These are phyloP conservation scores for Starmera dryadoides DNA, from an alignment of 805 yeast species.

Conservation along the genomic window DNA sequence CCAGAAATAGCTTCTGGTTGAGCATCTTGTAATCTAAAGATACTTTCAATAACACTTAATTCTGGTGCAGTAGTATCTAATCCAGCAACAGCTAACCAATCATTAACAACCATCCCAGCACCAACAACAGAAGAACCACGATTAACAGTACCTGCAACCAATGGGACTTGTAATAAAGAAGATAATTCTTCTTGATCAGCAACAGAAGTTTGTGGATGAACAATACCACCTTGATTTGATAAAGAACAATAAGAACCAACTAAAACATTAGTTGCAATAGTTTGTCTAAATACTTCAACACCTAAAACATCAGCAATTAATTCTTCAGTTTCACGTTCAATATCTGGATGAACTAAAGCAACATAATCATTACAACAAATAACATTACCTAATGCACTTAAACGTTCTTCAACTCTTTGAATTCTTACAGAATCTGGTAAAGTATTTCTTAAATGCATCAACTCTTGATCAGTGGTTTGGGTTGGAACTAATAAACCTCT, in stretches of 20 bases:
- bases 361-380: conserved; percentile 98
- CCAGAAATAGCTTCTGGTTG: conserved; percentile 82
- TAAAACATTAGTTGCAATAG: conserved; percentile 95
- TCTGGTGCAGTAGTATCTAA: conserved; percentile 98
- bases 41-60: conserved; percentile 91
- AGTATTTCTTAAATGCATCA: conserved; percentile 93
- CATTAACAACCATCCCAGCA: conserved; percentile 98
- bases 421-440: conserved; percentile 93
- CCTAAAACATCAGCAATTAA: conserved; percentile 96
- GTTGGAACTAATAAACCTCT: conserved; percentile 95
- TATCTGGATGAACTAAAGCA: conserved; percentile 98
- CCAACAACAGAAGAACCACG: conserved; percentile 98
- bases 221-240: conserved; percentile 96
- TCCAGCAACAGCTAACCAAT: conserved; percentile 96
- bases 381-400: conserved; percentile 95
- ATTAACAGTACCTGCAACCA: conserved; percentile 97
- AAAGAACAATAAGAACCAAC: conserved; percentile 95
- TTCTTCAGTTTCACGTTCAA: conserved; percentile 98
- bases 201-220: conserved; percentile 94
- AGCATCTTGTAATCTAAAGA: conserved; percentile 88
- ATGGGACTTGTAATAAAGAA: conserved; percentile 90
- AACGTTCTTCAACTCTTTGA: conserved; percentile 96
- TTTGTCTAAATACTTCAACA: conserved; percentile 98
- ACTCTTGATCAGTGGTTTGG: conserved; percentile 96
- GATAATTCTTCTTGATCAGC: conserved; percentile 98